Base-by-base conservation (phyloP, 805 yeast genomes). In the Candida easanensis region DNA sequence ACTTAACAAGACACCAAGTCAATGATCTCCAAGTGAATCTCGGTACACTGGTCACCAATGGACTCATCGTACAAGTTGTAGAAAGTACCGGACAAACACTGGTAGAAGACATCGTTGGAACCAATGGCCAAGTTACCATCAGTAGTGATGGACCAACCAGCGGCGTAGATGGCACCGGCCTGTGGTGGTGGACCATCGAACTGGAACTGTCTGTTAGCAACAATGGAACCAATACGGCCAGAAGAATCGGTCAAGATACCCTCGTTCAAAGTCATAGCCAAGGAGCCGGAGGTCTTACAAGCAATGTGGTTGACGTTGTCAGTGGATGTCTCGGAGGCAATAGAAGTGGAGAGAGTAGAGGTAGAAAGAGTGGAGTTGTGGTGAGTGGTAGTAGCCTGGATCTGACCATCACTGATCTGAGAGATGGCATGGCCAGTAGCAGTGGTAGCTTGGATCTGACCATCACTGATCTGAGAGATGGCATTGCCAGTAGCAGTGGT, bases 161-260 rank as follows among this genome's bases (percentile, higher is more conserved):
- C 79, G 55, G 87, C 85, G 62, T 76, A 79, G 61, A 80, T 74
- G 45, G 85, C 74, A 65, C 85, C 86, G 25, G 84, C 87, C 73
- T 84, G 91, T 59, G 90, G 89, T 69, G 87, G 85, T 48, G 88
- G 88, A 61, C 90, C 90, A 64, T 84, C 91, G 60, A 84, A 84
- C 71, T 84, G 91, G 77, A 84, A 84, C 71, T 84, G 91, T 72
- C 84, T 75, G 80, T 83, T 84, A 41, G 89, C 81, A 54, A 84
- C 91, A 66, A 84, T 82, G 37, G 89, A 77, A 56, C 90, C 90
- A 53, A 84, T 67, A 75, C 91, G 79, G 36, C 84, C 84, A 46
- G 69, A 56, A 28, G 74, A 61, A 60, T 84, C 91, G 8, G 67
- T 73, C 56, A 84, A 70, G 41, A 78, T 58, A 51, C 79, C 65